A percentile compares a stretch with the other conserved stretches of the same genome.
Evolutionary conservation across 768 basidiomycete genomes (phyloP).

Genomic region (Kockovaella imperatae): DNA sequence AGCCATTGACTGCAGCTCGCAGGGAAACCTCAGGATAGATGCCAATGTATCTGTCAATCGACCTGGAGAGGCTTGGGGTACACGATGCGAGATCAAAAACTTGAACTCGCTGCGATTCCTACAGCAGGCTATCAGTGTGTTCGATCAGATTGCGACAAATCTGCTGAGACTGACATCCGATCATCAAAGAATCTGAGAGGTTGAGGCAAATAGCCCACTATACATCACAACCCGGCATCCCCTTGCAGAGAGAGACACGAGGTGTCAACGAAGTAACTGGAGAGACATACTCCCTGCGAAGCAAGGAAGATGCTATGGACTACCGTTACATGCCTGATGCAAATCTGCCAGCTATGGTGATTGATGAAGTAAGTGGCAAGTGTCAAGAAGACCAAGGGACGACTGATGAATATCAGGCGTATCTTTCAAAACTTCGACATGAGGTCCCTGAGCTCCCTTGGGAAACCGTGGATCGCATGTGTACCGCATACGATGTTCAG

Average conservation of each 20-base stretch:
- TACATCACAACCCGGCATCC: conserved; percentile 47
- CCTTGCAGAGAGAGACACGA: conserved; percentile 75
- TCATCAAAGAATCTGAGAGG: conserved; percentile 63
- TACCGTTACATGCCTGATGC: conserved; percentile 97
- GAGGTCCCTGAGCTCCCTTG: conserved; percentile 71
- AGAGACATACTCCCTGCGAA: conserved; percentile 71
- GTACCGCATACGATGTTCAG: conserved; percentile 50
- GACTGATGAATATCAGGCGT: conserved; percentile 49
- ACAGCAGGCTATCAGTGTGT: conserved; percentile 69
- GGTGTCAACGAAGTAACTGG: conserved; percentile 76
- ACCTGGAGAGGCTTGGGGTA: conserved; percentile 53
- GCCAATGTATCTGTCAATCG: conserved; percentile 87
- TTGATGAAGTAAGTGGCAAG: conserved; percentile 27
- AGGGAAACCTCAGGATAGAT: conserved; percentile 93
- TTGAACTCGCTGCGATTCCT: conserved; percentile 84
- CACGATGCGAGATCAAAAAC: conserved; percentile 93
- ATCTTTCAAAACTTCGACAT: conserved; percentile 52
- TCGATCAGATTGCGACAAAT: not conserved
- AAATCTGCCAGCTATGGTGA: conserved; percentile 66
- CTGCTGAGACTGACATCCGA: not conserved
- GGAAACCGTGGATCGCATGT: conserved; percentile 55
- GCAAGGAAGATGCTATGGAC: conserved; percentile 90
- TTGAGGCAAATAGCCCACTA: conserved; percentile 58
- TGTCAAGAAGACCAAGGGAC: not conserved
- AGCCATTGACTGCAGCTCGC: not conserved